Conservation (phyloP, 805 yeast species). For the Debaryomyces maramus region DNA sequence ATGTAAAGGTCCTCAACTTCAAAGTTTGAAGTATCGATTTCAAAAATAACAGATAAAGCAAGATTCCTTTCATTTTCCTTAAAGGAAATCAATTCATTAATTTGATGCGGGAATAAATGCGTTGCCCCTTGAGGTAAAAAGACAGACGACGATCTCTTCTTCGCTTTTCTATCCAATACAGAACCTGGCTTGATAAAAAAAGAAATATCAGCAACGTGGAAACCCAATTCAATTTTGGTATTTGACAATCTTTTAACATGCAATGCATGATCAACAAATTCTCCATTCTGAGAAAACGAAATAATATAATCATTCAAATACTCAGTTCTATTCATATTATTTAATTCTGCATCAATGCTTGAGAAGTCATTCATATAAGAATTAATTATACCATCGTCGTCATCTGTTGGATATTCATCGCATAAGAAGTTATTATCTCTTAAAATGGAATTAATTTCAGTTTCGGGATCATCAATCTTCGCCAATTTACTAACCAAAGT, state of each 20-base stretch:
- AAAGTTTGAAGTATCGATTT: constrained; percentile 68
- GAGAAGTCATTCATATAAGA: constrained; percentile 37
- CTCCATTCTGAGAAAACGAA: constrained; percentile 59
- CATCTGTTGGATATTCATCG: constrained; percentile 68
- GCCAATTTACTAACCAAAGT: constrained; percentile 88
- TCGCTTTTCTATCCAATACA: constrained; percentile 80
- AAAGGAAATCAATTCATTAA: constrained; percentile 63
- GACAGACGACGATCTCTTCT: constrained; percentile 87
- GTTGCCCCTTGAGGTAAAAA: constrained; percentile 76
- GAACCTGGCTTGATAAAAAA: constrained; percentile 72
- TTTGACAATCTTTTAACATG: constrained; percentile 67
- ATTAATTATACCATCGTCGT: constrained; percentile 10
- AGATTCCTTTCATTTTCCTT: constrained; percentile 58
- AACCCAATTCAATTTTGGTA: constrained; percentile 73
- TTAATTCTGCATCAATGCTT: constrained; percentile 37
- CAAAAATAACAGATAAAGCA: constrained; percentile 76
- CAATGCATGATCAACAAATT: constrained; percentile 72
- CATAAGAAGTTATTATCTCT: constrained; percentile 83
- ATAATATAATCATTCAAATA: constrained; percentile 61
- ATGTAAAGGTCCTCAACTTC: constrained; percentile 77
- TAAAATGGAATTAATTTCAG: constrained; percentile 84
- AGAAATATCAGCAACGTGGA: constrained; percentile 82
- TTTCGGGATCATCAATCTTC: constrained; percentile 66
- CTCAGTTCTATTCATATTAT: constrained; percentile 45
- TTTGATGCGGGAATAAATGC: constrained; percentile 64